phyloP scores from a whole-genome alignment of 1,139 yeast genomes.

The Geotrichum histeridarum region DNA sequence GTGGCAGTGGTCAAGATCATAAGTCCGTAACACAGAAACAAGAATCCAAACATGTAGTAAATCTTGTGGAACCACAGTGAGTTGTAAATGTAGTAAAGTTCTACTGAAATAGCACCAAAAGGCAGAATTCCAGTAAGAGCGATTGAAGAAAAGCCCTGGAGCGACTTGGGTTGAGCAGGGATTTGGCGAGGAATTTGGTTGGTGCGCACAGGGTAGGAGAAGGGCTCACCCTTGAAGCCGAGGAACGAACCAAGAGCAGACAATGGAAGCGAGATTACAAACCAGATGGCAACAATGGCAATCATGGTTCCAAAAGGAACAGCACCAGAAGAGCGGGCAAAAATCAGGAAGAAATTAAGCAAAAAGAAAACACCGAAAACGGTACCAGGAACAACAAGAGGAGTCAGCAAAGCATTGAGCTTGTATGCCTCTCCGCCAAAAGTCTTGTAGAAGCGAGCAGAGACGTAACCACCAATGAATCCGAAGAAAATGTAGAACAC shows the following conservation, averaged over 20 bases:
- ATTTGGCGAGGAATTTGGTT: constrained; percentile 91
- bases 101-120: constrained; percentile 91
- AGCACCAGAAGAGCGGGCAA: constrained; percentile 84
- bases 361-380: constrained; percentile 60
- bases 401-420: constrained; percentile 74
- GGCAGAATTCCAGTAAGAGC: constrained; percentile 87
- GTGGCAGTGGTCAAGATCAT: constrained; percentile 79
- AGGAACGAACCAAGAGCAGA: constrained; percentile 74
- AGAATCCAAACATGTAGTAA: constrained; percentile 95
- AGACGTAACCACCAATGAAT: constrained; percentile 75
- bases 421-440: constrained; percentile 94
- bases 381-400: constrained; percentile 74
- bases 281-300: constrained; percentile 81
- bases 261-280: constrained; percentile 75
- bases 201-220: constrained; percentile 74
- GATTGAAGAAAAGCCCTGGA: constrained; percentile 61
- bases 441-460: constrained; percentile 77
- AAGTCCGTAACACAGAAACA: constrained; percentile 77
- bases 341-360: constrained; percentile 76
- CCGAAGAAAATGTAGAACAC: constrained; percentile 77
- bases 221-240: constrained; percentile 60
- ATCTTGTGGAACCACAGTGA: constrained; percentile 93
- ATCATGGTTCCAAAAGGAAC: constrained; percentile 88
- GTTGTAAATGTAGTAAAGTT: constrained; percentile 79
- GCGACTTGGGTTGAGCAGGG: constrained; percentile 84